Conservation (phyloP, 331 rosid species). For the Quercus tomentella region DNA sequence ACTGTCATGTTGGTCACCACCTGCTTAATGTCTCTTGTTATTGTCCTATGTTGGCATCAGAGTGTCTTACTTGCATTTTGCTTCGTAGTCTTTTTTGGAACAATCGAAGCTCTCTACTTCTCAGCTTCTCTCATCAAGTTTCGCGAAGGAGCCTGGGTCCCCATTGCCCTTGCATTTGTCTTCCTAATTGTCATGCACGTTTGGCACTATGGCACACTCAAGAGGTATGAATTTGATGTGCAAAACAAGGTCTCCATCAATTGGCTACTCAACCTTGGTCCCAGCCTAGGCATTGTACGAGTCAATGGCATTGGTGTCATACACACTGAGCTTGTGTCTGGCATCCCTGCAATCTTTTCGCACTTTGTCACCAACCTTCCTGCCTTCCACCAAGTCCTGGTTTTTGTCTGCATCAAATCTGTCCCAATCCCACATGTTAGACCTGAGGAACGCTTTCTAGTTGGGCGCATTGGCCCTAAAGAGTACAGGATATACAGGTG, state of each 20-base stretch:
- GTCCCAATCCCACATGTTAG: conserved; percentile 84
- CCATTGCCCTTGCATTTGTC: conserved; percentile 55
- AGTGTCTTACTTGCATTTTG: conserved; percentile 60
- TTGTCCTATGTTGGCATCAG: conserved; percentile 81
- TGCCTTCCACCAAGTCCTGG: conserved; percentile 90
- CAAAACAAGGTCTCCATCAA: conserved; percentile 89
- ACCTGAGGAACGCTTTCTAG: conserved; percentile 79
- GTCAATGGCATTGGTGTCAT: conserved; percentile 86
- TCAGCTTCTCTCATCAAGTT: conserved; percentile 88
- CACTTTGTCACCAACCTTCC: conserved; percentile 96
- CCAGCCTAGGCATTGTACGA: conserved; percentile 78
- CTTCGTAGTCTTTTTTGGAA: conserved; percentile 67
- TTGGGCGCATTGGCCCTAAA: conserved; percentile 73
- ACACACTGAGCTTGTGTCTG: conserved; percentile 84
- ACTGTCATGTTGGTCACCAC: conserved; percentile 98
- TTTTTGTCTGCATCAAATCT: conserved; percentile 91
- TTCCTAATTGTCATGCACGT: conserved; percentile 61
- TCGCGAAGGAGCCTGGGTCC: conserved; percentile 94
- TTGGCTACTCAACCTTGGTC: conserved; percentile 82
- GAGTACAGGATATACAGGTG: conserved; percentile 74
- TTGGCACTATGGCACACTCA: conserved; percentile 88
- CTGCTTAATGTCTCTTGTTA: conserved; percentile 90
- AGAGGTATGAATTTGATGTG: conserved; percentile 77
- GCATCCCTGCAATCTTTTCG: conserved; percentile 88
- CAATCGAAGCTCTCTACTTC: conserved; percentile 88